phyloP scores from a whole-genome alignment of 2,329 filamentous ascomycete species.

The Chrysosporium queenslandicum region DNA sequence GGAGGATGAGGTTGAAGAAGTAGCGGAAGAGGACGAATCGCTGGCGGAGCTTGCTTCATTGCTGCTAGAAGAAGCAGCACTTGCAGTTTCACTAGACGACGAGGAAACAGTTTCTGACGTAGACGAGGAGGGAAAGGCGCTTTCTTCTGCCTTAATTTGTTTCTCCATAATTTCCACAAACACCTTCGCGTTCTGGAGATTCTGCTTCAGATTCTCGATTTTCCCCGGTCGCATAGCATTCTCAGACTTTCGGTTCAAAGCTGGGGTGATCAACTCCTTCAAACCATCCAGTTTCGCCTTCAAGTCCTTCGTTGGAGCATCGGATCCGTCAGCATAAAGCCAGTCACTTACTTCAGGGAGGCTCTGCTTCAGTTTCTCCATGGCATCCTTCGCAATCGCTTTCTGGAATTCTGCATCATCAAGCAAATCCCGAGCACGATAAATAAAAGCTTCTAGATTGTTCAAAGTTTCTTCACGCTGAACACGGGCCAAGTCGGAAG shows the following conservation, averaged over 20 bases:
- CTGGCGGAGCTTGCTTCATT: conserved; percentile 32
- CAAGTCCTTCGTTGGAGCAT: conserved; percentile 64
- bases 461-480: conserved; percentile 81
- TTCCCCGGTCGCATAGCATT: conserved; percentile 59
- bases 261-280: conserved; percentile 65
- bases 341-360: conserved; percentile 68
- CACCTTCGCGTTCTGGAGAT: conserved; percentile 60
- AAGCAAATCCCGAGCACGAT: conserved; percentile 73
- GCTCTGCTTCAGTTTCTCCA: conserved; percentile 56
- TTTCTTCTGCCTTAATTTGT: conserved; percentile 62
- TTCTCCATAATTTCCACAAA: conserved; percentile 60
- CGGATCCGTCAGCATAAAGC: conserved; percentile 76
- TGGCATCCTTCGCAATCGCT: conserved; percentile 59
- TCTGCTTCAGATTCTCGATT: conserved; percentile 56
- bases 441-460: conserved; percentile 86
- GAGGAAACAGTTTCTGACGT: conserved; percentile 35
- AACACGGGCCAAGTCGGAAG: conserved; percentile 67
- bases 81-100: conserved; percentile 21
- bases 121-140: conserved; percentile 47
- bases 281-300: conserved; percentile 67
- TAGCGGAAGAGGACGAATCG: conserved; percentile 32
- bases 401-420: conserved; percentile 64
- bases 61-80: conserved; percentile 29
- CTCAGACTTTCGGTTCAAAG: conserved; percentile 67
- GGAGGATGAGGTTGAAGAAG: conserved; percentile 37